Evolutionary conservation across 176 grass and related monocot genomes (phyloP).

Genomic region (Rhynchospora breviuscula): DNA sequence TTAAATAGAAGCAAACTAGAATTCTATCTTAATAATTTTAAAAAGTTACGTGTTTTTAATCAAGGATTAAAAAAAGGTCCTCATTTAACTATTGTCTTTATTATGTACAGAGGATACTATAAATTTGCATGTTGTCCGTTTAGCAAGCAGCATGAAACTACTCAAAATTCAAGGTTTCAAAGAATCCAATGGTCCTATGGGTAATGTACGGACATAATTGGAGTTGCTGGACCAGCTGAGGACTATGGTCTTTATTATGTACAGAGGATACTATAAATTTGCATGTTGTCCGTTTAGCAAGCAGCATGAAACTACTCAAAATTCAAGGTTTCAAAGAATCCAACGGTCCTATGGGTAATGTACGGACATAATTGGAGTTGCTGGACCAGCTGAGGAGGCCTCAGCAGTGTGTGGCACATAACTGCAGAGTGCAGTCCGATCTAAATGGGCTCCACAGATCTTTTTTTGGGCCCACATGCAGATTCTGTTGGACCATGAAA

Average conservation of each 20-base stretch:
- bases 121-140: background rate
- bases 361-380: background rate
- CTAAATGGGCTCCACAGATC: slow-evolving; percentile 13
- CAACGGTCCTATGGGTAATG: background rate
- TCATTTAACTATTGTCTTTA: too few relatives aligned
- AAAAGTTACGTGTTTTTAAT: too few relatives aligned
- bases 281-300: background rate
- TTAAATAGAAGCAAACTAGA: too few relatives aligned
- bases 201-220: background rate
- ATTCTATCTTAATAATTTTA: too few relatives aligned
- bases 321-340: background rate
- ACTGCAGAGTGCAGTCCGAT: background rate
- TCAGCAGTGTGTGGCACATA: background rate
- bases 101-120: too few relatives aligned
- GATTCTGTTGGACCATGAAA: slow-evolving; percentile 23
- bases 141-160: background rate
- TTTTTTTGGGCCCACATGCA: background rate
- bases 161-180: background rate
- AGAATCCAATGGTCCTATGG: background rate
- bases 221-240: background rate
- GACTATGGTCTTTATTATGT: too few relatives aligned
- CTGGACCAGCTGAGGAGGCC: background rate
- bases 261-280: too few relatives aligned
- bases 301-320: background rate
- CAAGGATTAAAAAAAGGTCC: too few relatives aligned